Evolutionary conservation across 345 rosid genomes (phyloP), one percentile per base, ranked within the genome.

Genomic region (Citrus sinensis): DNA sequence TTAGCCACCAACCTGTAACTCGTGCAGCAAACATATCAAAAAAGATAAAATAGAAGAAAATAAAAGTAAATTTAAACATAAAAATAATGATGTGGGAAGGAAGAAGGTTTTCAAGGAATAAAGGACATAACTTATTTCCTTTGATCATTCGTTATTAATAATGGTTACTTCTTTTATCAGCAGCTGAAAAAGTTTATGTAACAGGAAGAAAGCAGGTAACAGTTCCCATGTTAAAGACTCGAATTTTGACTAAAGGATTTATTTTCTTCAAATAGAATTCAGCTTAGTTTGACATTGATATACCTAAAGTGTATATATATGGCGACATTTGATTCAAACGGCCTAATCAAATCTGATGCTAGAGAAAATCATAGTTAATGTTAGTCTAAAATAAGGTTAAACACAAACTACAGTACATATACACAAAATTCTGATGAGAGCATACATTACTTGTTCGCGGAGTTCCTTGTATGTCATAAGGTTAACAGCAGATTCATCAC

Each of bases 391-490:
- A 32, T 30, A 55, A 55, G 51, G 17, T 46, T 13, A 46, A 46
- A 46, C 51, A 46, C 16, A 46, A 46, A 46, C 51, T 46, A 46
- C 51, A 56, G 20, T 19, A 37, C 27, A 67, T 55, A 27, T 0
- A 67, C 19, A 66, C 20, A 35, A 54, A 14, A 24, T 75, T 25
- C 13, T 34, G 17, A 66, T 39, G 27, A 37, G 13, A 78, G 69
- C 96, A 79, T 93, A 95, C 96, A 87, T 92, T 80, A 91, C 99
- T 92, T 82, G 90, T 76, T 88, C 85, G 8, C 96, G 92, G 54
- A 95, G 86, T 75, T 92, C 86, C 78, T 85, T 88, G 9, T 92
- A 69, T 62, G 96, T 92, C 94, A 92, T 74, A 49, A 11, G 70
- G 42, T 83, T 89, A 71, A 91, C 77, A 35, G 74, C 78, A 62